phyloP scores from a whole-genome alignment of 768 basidiomycete genomes.

The Scleroderma citrinum region DNA sequence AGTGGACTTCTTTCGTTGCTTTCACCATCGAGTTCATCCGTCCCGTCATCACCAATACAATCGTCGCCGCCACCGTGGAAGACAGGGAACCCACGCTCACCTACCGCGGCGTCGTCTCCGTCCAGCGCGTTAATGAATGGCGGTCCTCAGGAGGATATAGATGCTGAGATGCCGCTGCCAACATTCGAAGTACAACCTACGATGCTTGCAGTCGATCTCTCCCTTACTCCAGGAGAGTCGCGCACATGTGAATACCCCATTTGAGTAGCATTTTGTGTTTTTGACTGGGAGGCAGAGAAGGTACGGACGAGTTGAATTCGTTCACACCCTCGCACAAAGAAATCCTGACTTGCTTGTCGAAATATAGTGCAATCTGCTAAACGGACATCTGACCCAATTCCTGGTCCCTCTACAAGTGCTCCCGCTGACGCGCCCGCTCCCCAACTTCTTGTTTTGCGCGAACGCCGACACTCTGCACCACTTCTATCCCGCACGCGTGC shows the following conservation, averaged over 20 bases:
- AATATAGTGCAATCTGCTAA: neutral
- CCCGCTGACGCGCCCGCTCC: constrained; percentile 1
- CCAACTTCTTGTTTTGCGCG: constrained; percentile 18
- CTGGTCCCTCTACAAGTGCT: neutral
- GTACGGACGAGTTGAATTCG: no score
- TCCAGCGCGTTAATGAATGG: constrained; percentile 39
- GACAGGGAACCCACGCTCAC: constrained; percentile 13
- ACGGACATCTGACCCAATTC: neutral
- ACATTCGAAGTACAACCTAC: constrained; percentile 82
- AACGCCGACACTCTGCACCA: constrained; percentile 28
- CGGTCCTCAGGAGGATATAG: constrained; percentile 41
- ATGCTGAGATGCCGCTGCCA: constrained; percentile 65
- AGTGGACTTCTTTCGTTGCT: constrained; percentile 32
- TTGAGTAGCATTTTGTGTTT: no score
- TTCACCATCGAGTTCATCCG: constrained; percentile 32
- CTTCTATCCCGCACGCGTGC: constrained; percentile 10
- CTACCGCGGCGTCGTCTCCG: constrained; percentile 25
- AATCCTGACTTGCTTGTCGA: no score
- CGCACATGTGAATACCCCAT: constrained; percentile 72
- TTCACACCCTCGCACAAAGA: no score
- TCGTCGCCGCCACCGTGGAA: constrained; percentile 19
- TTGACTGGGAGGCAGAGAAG: neutral
- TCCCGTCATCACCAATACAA: constrained; percentile 17
- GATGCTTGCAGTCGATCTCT: constrained; percentile 85
- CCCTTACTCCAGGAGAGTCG: constrained; percentile 76